phyloP scores from a whole-genome alignment of 73 alveolate genomes.

The Paramecium caudatum region DNA sequence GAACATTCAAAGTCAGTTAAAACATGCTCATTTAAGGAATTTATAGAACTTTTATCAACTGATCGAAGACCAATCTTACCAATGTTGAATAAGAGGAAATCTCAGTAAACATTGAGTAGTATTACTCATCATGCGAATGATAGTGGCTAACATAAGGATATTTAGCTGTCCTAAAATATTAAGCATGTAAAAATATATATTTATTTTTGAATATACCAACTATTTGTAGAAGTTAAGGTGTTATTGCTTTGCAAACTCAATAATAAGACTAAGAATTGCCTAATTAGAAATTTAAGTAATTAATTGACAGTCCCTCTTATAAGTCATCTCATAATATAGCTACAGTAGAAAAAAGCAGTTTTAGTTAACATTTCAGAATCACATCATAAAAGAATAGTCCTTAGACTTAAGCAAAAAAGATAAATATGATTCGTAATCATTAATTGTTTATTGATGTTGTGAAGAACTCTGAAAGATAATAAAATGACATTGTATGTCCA shows the following conservation, averaged over 20 bases:
- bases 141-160: conserved; percentile 8
- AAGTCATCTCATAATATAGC: not conserved
- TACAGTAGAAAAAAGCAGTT: conserved; percentile 9
- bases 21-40: not conserved
- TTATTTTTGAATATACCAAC: conserved; percentile 16
- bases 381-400: conserved; percentile 12
- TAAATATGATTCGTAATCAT: conserved; percentile 5
- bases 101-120: conserved; percentile 29
- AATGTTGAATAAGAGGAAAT: conserved; percentile 20
- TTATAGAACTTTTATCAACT: conserved; percentile 42
- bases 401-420: not conserved
- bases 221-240: conserved; percentile 5
- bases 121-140: conserved; percentile 6
- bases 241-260: conserved; percentile 19
- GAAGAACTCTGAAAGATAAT: not conserved
- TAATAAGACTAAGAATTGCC: not conserved
- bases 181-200: conserved; percentile 4
- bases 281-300: not conserved
- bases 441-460: conserved; percentile 12
- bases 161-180: not conserved
- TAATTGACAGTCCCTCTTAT: conserved; percentile 6
- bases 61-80: conserved; percentile 8
- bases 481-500: not conserved
- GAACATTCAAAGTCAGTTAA: conserved; percentile 49
- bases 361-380: conserved; percentile 12